Percentiles rank a stretch among this genome's conserved stretches.
Evolutionary conservation across 148 eudicot species (phyloP).

Genomic region (Vaccinium darrowii): DNA sequence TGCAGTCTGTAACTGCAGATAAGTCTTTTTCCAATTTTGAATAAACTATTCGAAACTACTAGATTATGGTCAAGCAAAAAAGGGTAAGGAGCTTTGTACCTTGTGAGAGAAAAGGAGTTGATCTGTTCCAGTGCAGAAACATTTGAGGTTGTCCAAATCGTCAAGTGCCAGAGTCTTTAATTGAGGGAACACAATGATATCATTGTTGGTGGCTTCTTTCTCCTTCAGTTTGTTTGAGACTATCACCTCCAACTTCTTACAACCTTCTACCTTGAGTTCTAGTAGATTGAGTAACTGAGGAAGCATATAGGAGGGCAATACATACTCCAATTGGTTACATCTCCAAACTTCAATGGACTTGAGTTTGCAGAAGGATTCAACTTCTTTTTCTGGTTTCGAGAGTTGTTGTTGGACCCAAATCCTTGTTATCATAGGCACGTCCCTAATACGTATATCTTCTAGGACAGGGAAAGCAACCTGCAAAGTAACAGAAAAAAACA

Average conservation of each 20-base stretch:
- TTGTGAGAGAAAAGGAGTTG: no score
- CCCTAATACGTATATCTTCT: no score
- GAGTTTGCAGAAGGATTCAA: not conserved
- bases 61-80: no score
- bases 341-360: fast-evolving
- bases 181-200: not conserved
- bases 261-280: fast-evolving
- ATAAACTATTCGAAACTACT: no score
- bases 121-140: no score
- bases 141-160: no score
- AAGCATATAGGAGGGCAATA: not conserved
- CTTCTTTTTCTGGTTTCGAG: not conserved
- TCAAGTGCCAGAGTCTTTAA: no score
- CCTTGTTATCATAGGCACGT: not conserved
- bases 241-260: not conserved
- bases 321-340: not conserved
- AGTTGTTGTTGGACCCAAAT: not conserved
- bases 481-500: no score
- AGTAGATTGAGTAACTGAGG: not conserved
- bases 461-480: not conserved
- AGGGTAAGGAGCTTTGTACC: no score
- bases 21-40: no score
- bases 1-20: no score
- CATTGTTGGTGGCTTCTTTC: not conserved
- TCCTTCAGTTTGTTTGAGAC: not conserved